These are phyloP conservation scores for Thuidium tamariscinum DNA, from an alignment of 225 moss, liverwort and hornwort species.

Conservation along the genomic window DNA sequence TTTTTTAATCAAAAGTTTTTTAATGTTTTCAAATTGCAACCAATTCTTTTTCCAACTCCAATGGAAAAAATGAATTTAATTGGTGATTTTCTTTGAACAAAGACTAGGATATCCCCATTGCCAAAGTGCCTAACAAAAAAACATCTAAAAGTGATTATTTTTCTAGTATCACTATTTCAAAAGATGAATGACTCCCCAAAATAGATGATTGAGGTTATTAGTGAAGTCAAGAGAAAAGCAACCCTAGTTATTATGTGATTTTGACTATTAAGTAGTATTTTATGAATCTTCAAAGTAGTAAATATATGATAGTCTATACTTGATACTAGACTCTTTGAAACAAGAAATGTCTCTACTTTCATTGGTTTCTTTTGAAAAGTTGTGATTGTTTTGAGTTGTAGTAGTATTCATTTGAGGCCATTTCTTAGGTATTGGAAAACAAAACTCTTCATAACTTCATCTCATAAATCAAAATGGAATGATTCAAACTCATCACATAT, in stretches of 20 bases:
- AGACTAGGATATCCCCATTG: fast-evolving
- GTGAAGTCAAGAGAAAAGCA: neutral
- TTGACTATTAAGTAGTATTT: neutral
- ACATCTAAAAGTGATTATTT: fast-evolving
- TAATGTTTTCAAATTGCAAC: neutral
- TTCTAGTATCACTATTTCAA: neutral
- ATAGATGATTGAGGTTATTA: neutral
- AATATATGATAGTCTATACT: fast-evolving
- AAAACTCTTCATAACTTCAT: too few species aligned
- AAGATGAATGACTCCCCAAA: fast-evolving
- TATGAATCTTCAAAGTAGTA: neutral
- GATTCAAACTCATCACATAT: too few species aligned
- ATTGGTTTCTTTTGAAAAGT: too few species aligned
- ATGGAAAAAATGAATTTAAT: neutral
- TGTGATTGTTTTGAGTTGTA: too few species aligned
- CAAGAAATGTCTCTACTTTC: too few species aligned
- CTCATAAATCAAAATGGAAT: too few species aligned
- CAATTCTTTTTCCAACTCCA: neutral
- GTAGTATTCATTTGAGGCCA: too few species aligned
- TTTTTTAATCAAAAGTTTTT: fast-evolving
- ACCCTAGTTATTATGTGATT: neutral
- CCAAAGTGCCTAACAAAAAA: fast-evolving
- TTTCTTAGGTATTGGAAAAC: too few species aligned
- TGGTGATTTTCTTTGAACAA: fast-evolving
- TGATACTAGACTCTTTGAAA: neutral